Percentiles rank a stretch among this genome's conserved stretches.
phyloP scores from a whole-genome alignment of 2,329 filamentous ascomycete species.

The Claviceps monticola region DNA sequence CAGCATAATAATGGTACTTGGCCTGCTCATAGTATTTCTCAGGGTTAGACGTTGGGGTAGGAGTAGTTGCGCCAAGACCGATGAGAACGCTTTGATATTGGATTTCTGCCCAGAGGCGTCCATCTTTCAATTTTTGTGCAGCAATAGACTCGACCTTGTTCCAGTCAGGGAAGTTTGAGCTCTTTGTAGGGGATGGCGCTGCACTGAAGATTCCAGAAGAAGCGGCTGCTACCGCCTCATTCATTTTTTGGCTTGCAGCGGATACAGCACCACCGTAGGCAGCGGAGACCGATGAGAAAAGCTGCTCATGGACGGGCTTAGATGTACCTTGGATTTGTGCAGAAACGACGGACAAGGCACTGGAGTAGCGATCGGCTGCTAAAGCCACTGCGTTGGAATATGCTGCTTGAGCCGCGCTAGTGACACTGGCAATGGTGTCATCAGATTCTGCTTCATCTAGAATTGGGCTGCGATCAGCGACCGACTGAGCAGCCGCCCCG shows the following conservation, averaged over 20 bases:
- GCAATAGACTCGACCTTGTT: conserved; percentile 48
- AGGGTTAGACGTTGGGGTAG: conserved; percentile 29
- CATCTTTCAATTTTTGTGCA: conserved; percentile 54
- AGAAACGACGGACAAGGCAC: conserved; percentile 53
- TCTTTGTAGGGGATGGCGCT: conserved; percentile 29
- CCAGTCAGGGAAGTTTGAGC: conserved; percentile 31
- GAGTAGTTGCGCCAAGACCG: conserved; percentile 47
- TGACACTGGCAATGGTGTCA: conserved; percentile 22
- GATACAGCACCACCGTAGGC: conserved; percentile 54
- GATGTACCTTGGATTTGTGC: conserved; percentile 54
- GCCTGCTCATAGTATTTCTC: conserved; percentile 50
- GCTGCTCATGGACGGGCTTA: conserved; percentile 54
- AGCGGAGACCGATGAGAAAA: conserved; percentile 53
- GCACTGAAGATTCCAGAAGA: conserved; percentile 36
- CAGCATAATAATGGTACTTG: conserved; percentile 59
- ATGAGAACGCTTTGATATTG: conserved; percentile 58
- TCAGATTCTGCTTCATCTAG: conserved; percentile 29
- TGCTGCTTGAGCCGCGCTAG: conserved; percentile 35
- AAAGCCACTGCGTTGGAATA: conserved; percentile 52
- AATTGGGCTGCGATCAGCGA: conserved; percentile 33
- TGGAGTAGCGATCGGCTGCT: conserved; percentile 54
- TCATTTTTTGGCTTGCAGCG: conserved; percentile 45
- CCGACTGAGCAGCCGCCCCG: conserved; percentile 36
- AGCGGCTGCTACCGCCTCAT: conserved; percentile 39
- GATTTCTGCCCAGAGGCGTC: conserved; percentile 54